Evolutionary conservation across 305 asterid species (phyloP).

Genomic region (Fraxinus sp.): DNA sequence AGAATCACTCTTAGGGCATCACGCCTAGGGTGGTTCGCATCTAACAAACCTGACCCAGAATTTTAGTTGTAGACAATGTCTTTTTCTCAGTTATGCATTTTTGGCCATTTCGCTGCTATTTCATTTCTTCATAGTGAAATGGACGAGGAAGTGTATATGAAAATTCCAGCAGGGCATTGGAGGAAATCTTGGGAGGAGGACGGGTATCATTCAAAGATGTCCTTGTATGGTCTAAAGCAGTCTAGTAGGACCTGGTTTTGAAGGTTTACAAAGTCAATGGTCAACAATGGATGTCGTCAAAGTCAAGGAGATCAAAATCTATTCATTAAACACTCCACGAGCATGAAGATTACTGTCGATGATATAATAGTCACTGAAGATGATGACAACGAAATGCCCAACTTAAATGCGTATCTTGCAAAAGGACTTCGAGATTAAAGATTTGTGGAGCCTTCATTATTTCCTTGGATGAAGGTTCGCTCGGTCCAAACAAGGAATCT

Average conservation of each 20-base stretch:
- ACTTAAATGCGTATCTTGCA: neutral
- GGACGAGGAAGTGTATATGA: neutral
- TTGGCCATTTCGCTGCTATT: neutral
- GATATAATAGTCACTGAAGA: neutral
- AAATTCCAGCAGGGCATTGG: neutral
- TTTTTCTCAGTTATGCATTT: neutral
- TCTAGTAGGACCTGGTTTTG: neutral
- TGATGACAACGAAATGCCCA: neutral
- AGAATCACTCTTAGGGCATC: neutral
- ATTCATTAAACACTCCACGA: neutral
- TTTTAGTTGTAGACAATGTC: neutral
- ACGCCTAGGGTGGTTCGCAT: neutral
- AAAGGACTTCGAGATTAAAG: neutral
- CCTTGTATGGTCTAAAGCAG: neutral
- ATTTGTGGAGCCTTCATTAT: neutral
- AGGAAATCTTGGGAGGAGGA: neutral
- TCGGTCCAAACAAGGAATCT: neutral
- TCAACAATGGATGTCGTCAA: neutral
- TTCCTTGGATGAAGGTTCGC: neutral
- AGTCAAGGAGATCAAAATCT: neutral
- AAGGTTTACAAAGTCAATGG: neutral
- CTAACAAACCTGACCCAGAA: neutral
- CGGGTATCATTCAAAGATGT: neutral
- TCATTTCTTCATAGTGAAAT: neutral
- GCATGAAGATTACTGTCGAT: neutral